Percentiles rank a stretch among this genome's conserved stretches.
Conservation (phyloP, 169 alveolate genomes). For the Plasmodium chabaudi region DNA sequence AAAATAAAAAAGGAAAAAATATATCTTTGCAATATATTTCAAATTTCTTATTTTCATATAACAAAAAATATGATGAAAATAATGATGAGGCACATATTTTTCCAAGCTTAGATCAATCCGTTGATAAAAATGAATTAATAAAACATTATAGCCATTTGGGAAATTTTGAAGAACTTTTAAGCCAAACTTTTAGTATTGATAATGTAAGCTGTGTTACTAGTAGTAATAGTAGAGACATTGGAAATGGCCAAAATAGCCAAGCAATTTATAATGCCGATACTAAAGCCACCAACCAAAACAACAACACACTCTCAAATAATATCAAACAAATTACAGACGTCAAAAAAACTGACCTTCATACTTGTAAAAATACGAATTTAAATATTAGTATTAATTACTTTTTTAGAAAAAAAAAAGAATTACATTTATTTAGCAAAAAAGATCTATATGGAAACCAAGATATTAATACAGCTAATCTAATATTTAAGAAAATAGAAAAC, state of each 20-base stretch:
- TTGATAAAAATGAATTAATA: slow-evolving; percentile 37
- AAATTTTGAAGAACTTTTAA: slow-evolving; percentile 39
- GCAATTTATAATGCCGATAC: neutral
- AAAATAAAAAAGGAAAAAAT: neutral
- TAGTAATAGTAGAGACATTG: neutral
- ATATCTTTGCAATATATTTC: neutral
- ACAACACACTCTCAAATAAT: neutral
- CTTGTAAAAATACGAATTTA: slow-evolving; percentile 18
- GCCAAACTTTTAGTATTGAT: slow-evolving; percentile 3
- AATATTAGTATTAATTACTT: slow-evolving; percentile 71
- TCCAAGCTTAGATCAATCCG: no score
- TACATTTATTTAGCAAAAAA: slow-evolving; percentile 35
- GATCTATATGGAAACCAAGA: slow-evolving; percentile 76
- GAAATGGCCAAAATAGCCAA: neutral
- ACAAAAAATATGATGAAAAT: neutral
- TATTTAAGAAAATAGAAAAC: slow-evolving; percentile 66
- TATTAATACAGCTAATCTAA: slow-evolving; percentile 43
- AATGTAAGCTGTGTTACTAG: neutral
- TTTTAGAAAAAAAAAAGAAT: slow-evolving; percentile 66
- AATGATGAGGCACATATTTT: neutral
- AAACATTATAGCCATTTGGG: slow-evolving; percentile 65
- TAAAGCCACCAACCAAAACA: neutral
- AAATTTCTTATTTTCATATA: neutral
- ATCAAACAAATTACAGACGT: neutral
- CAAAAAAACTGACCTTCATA: neutral